Percentiles rank a stretch among this genome's conserved stretches.
These are phyloP conservation scores for Cryptosporidium bovis DNA, from an alignment of 169 alveolate species.

Conservation along the genomic window DNA sequence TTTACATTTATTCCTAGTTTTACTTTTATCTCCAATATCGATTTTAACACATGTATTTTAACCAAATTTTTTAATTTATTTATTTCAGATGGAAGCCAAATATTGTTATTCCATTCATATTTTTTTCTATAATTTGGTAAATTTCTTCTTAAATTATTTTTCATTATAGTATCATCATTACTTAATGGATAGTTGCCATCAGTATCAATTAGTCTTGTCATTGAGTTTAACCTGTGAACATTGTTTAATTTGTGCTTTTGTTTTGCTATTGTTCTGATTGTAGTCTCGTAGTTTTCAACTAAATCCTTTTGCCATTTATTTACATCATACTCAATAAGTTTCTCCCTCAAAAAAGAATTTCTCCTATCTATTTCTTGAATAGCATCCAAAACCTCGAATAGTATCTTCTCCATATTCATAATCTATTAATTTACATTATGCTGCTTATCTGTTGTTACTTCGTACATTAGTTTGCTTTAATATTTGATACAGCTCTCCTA, in stretches of 20 bases:
- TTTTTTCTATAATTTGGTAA: constrained; percentile 66
- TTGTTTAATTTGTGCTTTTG: background rate
- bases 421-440: background rate
- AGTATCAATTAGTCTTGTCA: constrained; percentile 28
- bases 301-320: constrained; percentile 53
- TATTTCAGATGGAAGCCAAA: constrained; percentile 60
- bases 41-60: constrained; percentile 27
- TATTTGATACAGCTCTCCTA: too few relatives aligned
- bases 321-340: constrained; percentile 1
- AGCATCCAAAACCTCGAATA: constrained; percentile 6
- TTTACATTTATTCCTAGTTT: constrained; percentile 16
- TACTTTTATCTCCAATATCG: constrained; percentile 33
- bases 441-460: background rate
- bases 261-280: background rate
- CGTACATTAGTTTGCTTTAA: too few relatives aligned
- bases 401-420: constrained; percentile 23
- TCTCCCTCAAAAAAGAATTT: background rate
- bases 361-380: constrained; percentile 17
- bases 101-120: constrained; percentile 61
- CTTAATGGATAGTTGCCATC: constrained; percentile 54
- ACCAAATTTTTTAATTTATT: constrained; percentile 31
- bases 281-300: constrained; percentile 14
- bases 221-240: background rate
- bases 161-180: constrained; percentile 29
- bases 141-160: constrained; percentile 28